Evolutionary conservation across 2,329 filamentous ascomycete genomes (phyloP).

Genomic region (Emergomyces orientalis): DNA sequence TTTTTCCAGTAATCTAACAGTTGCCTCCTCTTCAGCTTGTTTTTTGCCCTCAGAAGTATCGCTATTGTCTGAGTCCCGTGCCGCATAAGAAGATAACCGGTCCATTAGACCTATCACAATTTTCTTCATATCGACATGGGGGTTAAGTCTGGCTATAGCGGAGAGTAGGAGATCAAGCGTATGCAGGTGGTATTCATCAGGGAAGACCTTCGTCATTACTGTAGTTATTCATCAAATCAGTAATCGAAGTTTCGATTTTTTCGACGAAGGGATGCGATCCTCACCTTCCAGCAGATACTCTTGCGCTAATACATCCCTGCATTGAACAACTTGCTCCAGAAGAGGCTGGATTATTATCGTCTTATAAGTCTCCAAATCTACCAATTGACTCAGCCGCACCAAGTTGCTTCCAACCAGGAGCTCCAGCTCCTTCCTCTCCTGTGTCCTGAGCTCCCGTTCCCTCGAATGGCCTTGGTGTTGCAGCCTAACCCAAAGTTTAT

Average conservation of each 20-base stretch:
- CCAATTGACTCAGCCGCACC: constrained; percentile 86
- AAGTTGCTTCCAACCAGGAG: constrained; percentile 93
- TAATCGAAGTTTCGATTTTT: neutral
- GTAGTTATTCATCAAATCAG: constrained; percentile 20
- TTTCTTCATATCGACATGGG: constrained; percentile 93
- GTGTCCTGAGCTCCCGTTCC: constrained; percentile 84
- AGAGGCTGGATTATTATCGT: constrained; percentile 78
- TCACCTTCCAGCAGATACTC: constrained; percentile 84
- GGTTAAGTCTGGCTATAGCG: constrained; percentile 85
- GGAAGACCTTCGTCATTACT: constrained; percentile 98
- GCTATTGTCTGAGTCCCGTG: constrained; percentile 65
- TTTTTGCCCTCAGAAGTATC: constrained; percentile 64
- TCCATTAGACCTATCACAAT: constrained; percentile 99
- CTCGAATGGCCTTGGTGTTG: constrained; percentile 96
- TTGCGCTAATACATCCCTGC: constrained; percentile 89
- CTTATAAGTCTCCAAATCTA: constrained; percentile 92
- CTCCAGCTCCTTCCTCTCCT: constrained; percentile 91
- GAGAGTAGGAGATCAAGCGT: constrained; percentile 92
- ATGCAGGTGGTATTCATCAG: constrained; percentile 95
- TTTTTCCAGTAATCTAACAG: constrained; percentile 67
- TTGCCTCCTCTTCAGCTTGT: constrained; percentile 74
- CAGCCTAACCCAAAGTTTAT: constrained; percentile 95
- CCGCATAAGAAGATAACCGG: constrained; percentile 85
- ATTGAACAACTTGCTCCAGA: constrained; percentile 94
- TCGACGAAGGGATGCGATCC: constrained; percentile 10